Percentiles rank a stretch among this genome's conserved stretches.
These are phyloP conservation scores for Pseudonitzschia delicatissima DNA, from an alignment of 108 stramenopile species.

Conservation along the genomic window DNA sequence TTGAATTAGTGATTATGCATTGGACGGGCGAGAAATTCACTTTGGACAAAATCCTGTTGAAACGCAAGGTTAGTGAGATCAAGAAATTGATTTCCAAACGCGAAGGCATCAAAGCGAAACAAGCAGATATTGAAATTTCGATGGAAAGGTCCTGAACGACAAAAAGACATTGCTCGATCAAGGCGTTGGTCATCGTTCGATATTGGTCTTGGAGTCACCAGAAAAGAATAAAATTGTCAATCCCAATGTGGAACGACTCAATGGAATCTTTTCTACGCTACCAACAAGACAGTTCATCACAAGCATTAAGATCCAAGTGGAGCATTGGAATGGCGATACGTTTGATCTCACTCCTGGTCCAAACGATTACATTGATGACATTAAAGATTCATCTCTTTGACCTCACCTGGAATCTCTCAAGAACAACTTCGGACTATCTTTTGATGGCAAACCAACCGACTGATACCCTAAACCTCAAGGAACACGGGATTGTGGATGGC, in stretches of 20 bases:
- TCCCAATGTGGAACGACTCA: slow-evolving; percentile 15
- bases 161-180: slow-evolving; percentile 22
- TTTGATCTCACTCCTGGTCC: slow-evolving; percentile 7
- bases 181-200: slow-evolving; percentile 19
- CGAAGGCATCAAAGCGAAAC: slow-evolving; percentile 7
- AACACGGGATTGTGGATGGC: slow-evolving; percentile 22
- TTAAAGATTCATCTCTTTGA: slow-evolving; percentile 9
- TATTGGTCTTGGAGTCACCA: slow-evolving; percentile 27
- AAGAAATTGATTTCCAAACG: slow-evolving; percentile 15
- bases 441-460: slow-evolving; percentile 16
- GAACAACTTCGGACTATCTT: slow-evolving; percentile 15
- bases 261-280: not conserved
- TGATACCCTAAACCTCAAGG: slow-evolving; percentile 5
- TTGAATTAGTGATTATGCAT: slow-evolving; percentile 21
- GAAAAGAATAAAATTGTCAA: not conserved
- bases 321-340: slow-evolving; percentile 19
- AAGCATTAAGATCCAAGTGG: slow-evolving; percentile 4
- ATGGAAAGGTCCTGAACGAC: slow-evolving; percentile 18
- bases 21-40: slow-evolving; percentile 23
- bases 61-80: slow-evolving; percentile 13
- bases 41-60: slow-evolving; percentile 10
- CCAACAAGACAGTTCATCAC: slow-evolving; percentile 2
- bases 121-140: slow-evolving; percentile 15
- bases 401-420: slow-evolving; percentile 1
- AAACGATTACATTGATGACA: slow-evolving; percentile 15